Conservation (phyloP, 2,329 filamentous ascomycete genomes). For the Chaetoscypha palmicola region DNA sequence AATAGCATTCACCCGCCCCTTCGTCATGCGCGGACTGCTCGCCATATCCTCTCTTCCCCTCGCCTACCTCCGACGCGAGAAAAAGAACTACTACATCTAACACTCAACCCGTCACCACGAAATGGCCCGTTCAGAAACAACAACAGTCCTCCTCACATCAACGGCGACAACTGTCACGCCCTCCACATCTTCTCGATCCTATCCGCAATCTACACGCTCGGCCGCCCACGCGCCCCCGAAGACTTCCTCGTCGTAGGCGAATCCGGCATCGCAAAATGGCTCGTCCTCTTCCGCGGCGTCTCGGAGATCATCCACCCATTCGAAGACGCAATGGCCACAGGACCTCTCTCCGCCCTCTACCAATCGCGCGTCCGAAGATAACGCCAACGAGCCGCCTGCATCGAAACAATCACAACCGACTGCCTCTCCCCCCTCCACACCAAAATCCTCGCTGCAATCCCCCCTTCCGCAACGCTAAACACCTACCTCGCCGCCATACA, state of each 20-base stretch:
- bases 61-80: constrained; percentile 33
- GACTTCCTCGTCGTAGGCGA: constrained; percentile 32
- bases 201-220: constrained; percentile 33
- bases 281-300: constrained; percentile 32
- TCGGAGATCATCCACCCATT: constrained; percentile 29
- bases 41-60: constrained; percentile 43
- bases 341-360: constrained; percentile 26
- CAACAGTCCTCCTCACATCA: constrained; percentile 29
- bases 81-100: constrained; percentile 33
- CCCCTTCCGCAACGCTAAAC: constrained; percentile 11
- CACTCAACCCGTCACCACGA: constrained; percentile 33
- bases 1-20: constrained; percentile 38
- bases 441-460: constrained; percentile 14
- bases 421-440: constrained; percentile 6
- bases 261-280: constrained; percentile 32
- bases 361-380: constrained; percentile 19
- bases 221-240: constrained; percentile 27
- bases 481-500: constrained; percentile 22
- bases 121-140: constrained; percentile 24
- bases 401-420: constrained; percentile 3
- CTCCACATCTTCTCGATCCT: constrained; percentile 35
- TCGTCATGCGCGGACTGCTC: constrained; percentile 42
- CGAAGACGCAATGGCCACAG: constrained; percentile 15
- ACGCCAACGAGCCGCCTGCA: constrained; percentile 4
- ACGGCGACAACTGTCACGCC: constrained; percentile 28